These are phyloP conservation scores for Ceratocystis harringtonii DNA, from an alignment of 2,329 filamentous ascomycete genomes.

Conservation along the genomic window DNA sequence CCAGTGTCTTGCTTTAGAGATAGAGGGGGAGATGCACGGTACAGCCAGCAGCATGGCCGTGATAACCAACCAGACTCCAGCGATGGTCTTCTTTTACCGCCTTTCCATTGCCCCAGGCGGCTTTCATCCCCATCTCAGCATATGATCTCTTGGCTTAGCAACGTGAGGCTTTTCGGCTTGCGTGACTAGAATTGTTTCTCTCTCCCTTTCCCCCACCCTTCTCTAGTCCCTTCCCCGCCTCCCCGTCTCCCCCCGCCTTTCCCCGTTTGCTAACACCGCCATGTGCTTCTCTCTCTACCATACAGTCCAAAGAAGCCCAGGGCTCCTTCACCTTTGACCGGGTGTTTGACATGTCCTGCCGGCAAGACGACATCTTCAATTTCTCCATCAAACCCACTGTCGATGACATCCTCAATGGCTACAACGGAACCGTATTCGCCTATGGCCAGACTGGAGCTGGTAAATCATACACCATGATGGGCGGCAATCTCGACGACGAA, in stretches of 20 bases:
- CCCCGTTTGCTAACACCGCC: slow-evolving; percentile 20
- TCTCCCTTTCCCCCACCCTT: background rate
- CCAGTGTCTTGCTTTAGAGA: background rate
- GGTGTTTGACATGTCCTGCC: slow-evolving; percentile 86
- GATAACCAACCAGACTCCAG: background rate
- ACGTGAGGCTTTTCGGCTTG: background rate
- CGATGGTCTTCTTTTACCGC: background rate
- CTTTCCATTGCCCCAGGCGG: background rate
- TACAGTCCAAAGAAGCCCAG: slow-evolving; percentile 63
- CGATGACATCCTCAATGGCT: slow-evolving; percentile 95
- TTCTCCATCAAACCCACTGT: slow-evolving; percentile 94
- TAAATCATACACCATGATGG: slow-evolving; percentile 93
- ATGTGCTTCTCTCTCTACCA: slow-evolving; percentile 15
- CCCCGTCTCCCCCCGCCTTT: background rate
- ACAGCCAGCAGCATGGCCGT: background rate
- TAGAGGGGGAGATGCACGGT: background rate
- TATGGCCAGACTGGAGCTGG: slow-evolving; percentile 97
- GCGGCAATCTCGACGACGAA: slow-evolving; percentile 74
- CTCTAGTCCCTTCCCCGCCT: background rate
- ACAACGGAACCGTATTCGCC: slow-evolving; percentile 97
- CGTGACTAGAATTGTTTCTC: background rate
- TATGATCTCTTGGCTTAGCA: background rate
- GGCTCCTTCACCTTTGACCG: slow-evolving; percentile 93
- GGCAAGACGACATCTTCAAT: slow-evolving; percentile 89
- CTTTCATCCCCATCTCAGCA: background rate